These are phyloP conservation scores for Fusarium annulatum DNA, from an alignment of 2,329 filamentous ascomycete genomes.

Conservation along the genomic window DNA sequence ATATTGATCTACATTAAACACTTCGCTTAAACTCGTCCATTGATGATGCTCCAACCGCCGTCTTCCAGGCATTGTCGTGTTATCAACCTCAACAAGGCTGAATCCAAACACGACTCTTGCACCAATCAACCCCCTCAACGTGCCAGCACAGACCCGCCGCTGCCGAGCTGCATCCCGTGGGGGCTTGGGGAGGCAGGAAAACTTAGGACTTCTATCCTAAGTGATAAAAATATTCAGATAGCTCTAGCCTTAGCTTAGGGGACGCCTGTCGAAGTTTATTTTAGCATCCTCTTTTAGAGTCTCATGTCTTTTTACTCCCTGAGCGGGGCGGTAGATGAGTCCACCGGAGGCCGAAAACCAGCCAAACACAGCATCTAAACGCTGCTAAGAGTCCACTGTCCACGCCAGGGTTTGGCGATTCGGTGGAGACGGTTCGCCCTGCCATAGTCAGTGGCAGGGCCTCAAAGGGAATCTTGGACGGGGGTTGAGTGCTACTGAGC, in stretches of 20 bases:
- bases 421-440: conserved; percentile 42
- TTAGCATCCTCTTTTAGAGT: not conserved
- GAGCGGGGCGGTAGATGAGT: conserved; percentile 2
- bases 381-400: conserved; percentile 22
- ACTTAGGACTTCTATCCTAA: not conserved
- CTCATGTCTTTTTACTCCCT: not conserved
- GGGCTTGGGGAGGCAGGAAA: not conserved
- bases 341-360: conserved; percentile 20
- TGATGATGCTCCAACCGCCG: not conserved
- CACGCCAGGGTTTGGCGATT: conserved; percentile 31
- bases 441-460: conserved; percentile 23
- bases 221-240: not conserved
- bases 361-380: conserved; percentile 18
- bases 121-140: conserved; percentile 25
- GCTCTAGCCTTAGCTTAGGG: too few species aligned
- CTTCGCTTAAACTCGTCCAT: conserved; percentile 6
- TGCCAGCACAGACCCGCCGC: conserved; percentile 18
- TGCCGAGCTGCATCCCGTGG: conserved; percentile 35
- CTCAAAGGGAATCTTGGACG: conserved; percentile 20
- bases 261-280: not conserved
- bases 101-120: conserved; percentile 30
- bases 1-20: not conserved
- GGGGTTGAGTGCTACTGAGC: not conserved
- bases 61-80: conserved; percentile 9
- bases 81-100: conserved; percentile 40